Evolutionary conservation across 2,329 filamentous ascomycete species (phyloP), one percentile per base, ranked within the genome.

Genomic region (Emmonsia crescens): DNA sequence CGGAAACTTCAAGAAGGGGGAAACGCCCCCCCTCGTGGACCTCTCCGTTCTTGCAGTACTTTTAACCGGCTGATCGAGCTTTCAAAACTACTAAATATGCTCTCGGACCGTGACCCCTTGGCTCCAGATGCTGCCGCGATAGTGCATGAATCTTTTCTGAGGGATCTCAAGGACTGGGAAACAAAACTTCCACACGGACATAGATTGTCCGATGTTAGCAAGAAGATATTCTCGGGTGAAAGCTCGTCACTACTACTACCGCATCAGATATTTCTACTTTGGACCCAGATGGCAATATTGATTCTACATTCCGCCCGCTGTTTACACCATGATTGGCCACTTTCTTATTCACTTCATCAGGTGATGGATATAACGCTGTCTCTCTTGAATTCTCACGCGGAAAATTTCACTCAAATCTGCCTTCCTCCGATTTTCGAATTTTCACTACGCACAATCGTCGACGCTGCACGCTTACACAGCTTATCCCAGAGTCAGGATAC

Each of bases 51-150:
- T 5, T 68, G 81, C 27, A 84, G 81, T 67, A 81, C 78, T 5
- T 82, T 83, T 68, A 83, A 83, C 63, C 73, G 75, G 33, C 71
- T 84, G 21, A 69, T 81, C 0, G 73, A 74, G 14, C 65, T 79
- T 29, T 65, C 36, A 54, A 66, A 31, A 60, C 62, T 65, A 59
- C 64, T 63, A 24, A 67, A 65, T 48, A 54, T 12, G 14, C 46
- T 60, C 19, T 57, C 21, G 9, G 54, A 57, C 42, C 27, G 8
- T 29, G 36, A 29, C 5, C 29, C n/a, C 5, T n/a, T 21, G 33
- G n/a, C 31, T 16, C 33, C 19, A 38, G 36, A 56, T 21, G 52
- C 21, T 31, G 33, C 19, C 8, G 52, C 19, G 8, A 19, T 36
- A 8, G 14, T 21, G n/a, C 60, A 59, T 27, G 58, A 61, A 29